Base-by-base conservation (phyloP, 768 basidiomycete species). In the Dentipellis sp. region DNA sequence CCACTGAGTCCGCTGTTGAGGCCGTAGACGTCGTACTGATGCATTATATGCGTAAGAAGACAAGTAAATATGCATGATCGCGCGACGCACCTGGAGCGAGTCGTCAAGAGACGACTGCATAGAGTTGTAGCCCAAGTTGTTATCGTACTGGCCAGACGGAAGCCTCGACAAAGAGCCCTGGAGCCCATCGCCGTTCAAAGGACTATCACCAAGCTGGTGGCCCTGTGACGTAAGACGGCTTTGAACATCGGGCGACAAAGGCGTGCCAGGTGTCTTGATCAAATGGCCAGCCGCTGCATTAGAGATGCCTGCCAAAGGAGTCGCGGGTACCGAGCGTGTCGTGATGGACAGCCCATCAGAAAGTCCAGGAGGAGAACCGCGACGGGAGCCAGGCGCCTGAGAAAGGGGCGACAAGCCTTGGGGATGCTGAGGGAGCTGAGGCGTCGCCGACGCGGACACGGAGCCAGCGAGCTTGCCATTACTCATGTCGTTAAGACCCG, bases 311-410 rank as follows among this genome's bases (percentile, higher is more conserved):
- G 72, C 72, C 7, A 90, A 69, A 19, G 90, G 90, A 3, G 90
- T 91, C 1, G 87, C 88, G 50, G 90, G 90, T 19, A 92, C 90
- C 40, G 90, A 92, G 56, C 89, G 85, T 35, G 74, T 80, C 35
- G 83, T 76, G 37, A 74, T 72, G 37, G 78, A 78, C 54, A 88
- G 68, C 53, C 72, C 75, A 54, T 91, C 88, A 19, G 85, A 69
- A 16, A 81, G 66, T 53, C 79, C 79, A 11, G 82, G 82, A 35
- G 90, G 89, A 14, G 90, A 91, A 19, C 84, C 81, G 45, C 88
- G 80, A 56, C 89, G 84, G 19, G 88, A 88, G 10, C 75, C 67
- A 0, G 86, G 79, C 6, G 68, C 62, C 37, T 66, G 67, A 34
- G 59, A 61, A 48, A 70, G 63, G 52, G 74, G 71, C 21, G 69